Conservation (phyloP, 140 eudicot genomes). For the Erigeron philadelphicus region DNA sequence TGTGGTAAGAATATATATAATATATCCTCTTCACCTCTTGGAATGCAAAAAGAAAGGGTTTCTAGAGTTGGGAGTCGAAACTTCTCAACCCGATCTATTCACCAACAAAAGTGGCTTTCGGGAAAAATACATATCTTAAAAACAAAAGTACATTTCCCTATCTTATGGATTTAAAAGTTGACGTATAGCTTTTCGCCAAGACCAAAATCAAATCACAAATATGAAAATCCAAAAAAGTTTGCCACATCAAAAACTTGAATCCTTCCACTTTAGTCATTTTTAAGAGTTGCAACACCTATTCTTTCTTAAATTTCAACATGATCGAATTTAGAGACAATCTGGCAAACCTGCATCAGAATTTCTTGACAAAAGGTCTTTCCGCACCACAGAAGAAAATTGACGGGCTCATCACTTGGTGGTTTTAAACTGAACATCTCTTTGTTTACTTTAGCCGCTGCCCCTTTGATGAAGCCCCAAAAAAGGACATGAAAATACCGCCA, state of each 20-base stretch:
- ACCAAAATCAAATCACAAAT: background rate
- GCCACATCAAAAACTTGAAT: background rate
- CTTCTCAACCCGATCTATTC: no score
- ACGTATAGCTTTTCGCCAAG: background rate
- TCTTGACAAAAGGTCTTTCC: background rate
- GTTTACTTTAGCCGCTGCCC: background rate
- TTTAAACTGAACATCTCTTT: background rate
- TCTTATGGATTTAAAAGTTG: background rate
- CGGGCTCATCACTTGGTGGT: background rate
- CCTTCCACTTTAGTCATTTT: background rate
- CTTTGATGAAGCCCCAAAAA: background rate
- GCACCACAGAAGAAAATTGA: background rate
- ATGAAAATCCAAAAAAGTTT: background rate
- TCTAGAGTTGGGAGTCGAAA: no score
- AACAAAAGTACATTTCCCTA: background rate
- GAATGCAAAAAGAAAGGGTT: no score
- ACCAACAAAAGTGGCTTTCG: no score
- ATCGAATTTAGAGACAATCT: background rate
- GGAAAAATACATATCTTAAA: background rate
- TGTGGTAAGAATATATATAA: no score
- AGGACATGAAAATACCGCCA: background rate
- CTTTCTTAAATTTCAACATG: background rate
- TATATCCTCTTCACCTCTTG: no score
- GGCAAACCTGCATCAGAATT: background rate
- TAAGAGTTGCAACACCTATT: background rate